Conservation (phyloP, 1,139 yeast genomes). For the Sugiyamaella castrensis region DNA sequence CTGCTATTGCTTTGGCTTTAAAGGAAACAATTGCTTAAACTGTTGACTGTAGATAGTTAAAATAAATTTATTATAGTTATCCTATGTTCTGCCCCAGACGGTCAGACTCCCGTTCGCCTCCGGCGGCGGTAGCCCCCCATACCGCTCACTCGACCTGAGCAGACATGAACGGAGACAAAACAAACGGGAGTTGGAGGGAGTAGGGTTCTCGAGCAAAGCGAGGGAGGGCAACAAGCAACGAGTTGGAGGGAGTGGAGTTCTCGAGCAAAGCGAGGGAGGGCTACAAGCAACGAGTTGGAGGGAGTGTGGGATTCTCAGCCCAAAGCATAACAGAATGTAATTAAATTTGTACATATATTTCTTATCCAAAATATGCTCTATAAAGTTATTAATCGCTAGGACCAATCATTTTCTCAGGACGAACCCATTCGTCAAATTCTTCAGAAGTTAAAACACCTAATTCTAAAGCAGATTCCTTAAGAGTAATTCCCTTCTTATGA, state of each 20-base stretch:
- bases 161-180: no score
- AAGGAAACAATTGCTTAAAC: slow-evolving; percentile 13
- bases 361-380: background rate
- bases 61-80: background rate
- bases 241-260: no score
- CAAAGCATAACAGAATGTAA: background rate
- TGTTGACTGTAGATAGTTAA: background rate
- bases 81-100: no score
- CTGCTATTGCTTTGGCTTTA: slow-evolving; percentile 67
- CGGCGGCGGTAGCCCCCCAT: no score
- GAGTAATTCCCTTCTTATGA: slow-evolving; percentile 93
- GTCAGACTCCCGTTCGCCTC: no score
- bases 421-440: slow-evolving; percentile 95
- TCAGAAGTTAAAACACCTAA: slow-evolving; percentile 75
- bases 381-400: slow-evolving; percentile 47
- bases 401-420: slow-evolving; percentile 97
- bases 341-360: background rate
- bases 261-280: no score
- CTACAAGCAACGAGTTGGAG: no score
- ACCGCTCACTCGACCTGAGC: no score
- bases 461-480: slow-evolving; percentile 91
- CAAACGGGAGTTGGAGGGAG: no score
- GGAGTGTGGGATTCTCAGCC: no score
- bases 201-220: no score
- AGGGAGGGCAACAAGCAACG: no score